A percentile compares a stretch with the other conserved stretches of the same genome.
Conservation (phyloP, 2,329 filamentous ascomycete genomes). For the Beauveria brongniartii region DNA sequence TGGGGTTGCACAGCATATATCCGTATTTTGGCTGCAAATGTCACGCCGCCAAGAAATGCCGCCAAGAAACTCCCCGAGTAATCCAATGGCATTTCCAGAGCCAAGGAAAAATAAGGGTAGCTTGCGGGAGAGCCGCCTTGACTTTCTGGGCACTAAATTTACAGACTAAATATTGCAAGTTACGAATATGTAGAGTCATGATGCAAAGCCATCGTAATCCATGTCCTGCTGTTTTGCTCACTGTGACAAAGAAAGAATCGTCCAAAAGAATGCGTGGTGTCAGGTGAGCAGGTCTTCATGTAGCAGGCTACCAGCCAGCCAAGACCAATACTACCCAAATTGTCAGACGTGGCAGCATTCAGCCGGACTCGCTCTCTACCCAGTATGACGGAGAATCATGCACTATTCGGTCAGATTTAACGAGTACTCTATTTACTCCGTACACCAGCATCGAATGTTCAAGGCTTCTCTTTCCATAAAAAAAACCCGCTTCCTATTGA, state of each 20-base stretch:
- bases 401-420: too few species aligned
- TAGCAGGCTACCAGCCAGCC: background rate
- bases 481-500: too few species aligned
- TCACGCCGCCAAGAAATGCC: background rate
- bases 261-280: background rate
- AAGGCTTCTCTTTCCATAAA: too few species aligned
- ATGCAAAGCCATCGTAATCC: too few species aligned
- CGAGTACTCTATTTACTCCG: too few species aligned
- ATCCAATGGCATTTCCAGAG: background rate
- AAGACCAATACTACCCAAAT: background rate
- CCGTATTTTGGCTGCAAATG: background rate
- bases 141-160: background rate
- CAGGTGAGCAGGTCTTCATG: constrained; percentile 8
- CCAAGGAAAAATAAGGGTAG: too few species aligned
- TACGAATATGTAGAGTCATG: too few species aligned
- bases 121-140: too few species aligned
- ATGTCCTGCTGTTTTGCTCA: too few species aligned
- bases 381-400: background rate
- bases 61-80: background rate
- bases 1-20: background rate
- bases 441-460: too few species aligned
- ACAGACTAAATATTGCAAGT: too few species aligned
- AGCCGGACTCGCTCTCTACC: background rate
- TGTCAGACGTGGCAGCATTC: background rate
- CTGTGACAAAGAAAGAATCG: background rate